Evolutionary conservation across 2,329 filamentous ascomycete genomes (phyloP).

Genomic region (Xylaria sp.): DNA sequence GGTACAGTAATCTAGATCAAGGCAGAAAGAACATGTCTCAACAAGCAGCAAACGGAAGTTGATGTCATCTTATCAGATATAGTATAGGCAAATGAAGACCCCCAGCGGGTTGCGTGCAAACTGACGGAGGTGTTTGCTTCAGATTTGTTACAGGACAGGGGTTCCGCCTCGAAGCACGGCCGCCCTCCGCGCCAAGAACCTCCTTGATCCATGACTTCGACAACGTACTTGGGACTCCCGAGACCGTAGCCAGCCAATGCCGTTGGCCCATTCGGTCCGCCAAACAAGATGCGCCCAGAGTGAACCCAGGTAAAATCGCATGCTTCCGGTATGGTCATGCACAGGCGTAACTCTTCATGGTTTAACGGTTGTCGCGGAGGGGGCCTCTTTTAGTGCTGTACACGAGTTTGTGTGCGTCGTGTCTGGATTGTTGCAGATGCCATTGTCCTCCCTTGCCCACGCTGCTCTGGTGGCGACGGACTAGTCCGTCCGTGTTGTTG

Average conservation of each 20-base stretch:
- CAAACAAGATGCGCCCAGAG: constrained; percentile 24
- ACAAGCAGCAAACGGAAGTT: constrained; percentile 1
- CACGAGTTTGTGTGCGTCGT: not conserved
- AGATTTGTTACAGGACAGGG: constrained; percentile 48
- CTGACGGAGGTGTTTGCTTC: constrained; percentile 42
- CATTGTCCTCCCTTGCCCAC: constrained; percentile 30
- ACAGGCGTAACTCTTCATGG: constrained; percentile 3
- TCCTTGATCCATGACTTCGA: constrained; percentile 28
- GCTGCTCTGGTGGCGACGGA: constrained; percentile 14
- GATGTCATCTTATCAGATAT: constrained; percentile 26
- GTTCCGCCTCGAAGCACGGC: constrained; percentile 29
- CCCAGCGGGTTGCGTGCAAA: constrained; percentile 10
- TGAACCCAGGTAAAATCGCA: constrained; percentile 6
- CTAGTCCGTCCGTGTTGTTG: constrained; percentile 28
- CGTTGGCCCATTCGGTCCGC: constrained; percentile 10
- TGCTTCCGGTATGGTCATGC: constrained; percentile 20
- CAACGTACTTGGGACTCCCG: constrained; percentile 21
- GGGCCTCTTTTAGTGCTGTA: not conserved
- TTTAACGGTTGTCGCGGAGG: constrained; percentile 2
- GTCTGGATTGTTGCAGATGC: constrained; percentile 30
- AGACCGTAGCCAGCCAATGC: constrained; percentile 30
- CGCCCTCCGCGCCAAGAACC: constrained; percentile 39
- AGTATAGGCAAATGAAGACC: constrained; percentile 18
- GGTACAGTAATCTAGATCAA: not conserved
- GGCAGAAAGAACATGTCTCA: not conserved